Percentiles rank a stretch among this genome's conserved stretches.
phyloP scores from a whole-genome alignment of 148 eudicot species.

The Amaranthus cruentus region DNA sequence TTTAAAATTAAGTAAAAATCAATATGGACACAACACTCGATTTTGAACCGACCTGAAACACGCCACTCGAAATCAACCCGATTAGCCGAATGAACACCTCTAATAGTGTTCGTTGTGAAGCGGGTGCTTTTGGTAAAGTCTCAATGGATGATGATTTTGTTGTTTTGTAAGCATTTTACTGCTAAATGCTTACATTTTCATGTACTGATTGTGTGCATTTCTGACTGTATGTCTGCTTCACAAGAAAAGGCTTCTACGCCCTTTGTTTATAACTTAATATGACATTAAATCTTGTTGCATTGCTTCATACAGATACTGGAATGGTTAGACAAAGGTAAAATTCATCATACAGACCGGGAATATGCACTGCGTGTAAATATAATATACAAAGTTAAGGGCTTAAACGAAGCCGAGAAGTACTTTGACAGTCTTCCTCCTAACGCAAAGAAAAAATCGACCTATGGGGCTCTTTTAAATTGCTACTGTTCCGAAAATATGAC shows the following conservation, averaged over 20 bases:
- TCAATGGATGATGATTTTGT: not conserved
- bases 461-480: slow-evolving; percentile 64
- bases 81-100: not conserved
- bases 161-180: not conserved
- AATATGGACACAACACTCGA: no score
- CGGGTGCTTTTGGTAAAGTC: not conserved
- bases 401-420: slow-evolving; percentile 60
- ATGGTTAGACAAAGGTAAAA: slow-evolving; percentile 64
- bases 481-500: slow-evolving; percentile 47
- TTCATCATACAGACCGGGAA: slow-evolving; percentile 28
- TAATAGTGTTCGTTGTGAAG: no score
- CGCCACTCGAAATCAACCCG: no score
- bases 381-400: slow-evolving; percentile 42
- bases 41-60: no score
- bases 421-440: slow-evolving; percentile 42
- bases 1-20: no score
- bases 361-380: slow-evolving; percentile 48
- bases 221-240: not conserved
- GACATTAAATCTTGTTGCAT: not conserved
- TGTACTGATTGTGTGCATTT: not conserved
- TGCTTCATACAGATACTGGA: slow-evolving; percentile 54
- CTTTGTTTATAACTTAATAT: not conserved
- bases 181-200: not conserved
- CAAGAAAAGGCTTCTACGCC: not conserved
- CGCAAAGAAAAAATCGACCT: slow-evolving; percentile 32